A percentile compares a stretch with the other conserved stretches of the same genome.
Evolutionary conservation across 768 basidiomycete species (phyloP).

Genomic region (Terana coerulea): DNA sequence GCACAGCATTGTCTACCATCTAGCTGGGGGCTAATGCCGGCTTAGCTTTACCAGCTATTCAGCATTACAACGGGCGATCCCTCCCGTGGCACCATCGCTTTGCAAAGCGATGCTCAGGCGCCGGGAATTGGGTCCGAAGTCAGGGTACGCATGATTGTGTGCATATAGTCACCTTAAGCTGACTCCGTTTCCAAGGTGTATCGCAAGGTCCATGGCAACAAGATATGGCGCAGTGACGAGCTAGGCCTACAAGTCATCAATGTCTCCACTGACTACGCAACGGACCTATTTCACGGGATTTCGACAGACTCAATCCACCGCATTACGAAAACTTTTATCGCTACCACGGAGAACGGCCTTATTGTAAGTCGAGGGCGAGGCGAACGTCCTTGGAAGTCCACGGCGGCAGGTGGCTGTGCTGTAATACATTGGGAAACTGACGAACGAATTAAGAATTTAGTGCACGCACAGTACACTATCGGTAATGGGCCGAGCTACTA

Average conservation of each 20-base stretch:
- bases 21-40: not conserved
- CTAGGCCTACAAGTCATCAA: not conserved
- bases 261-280: not conserved
- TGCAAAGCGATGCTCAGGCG: conserved; percentile 49
- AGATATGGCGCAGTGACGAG: not conserved
- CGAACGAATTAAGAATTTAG: too few relatives aligned
- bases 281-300: too few relatives aligned
- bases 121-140: conserved; percentile 48
- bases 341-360: conserved; percentile 12
- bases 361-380: conserved; percentile 5
- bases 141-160: conserved; percentile 34
- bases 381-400: conserved; percentile 7
- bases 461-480: too few relatives aligned
- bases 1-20: conserved; percentile 11
- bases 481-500: too few relatives aligned
- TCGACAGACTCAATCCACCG: not conserved
- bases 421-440: not conserved
- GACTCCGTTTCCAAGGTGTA: conserved; percentile 3
- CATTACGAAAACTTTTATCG: conserved; percentile 2
- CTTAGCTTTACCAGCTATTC: conserved; percentile 44
- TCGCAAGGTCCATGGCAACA: not conserved
- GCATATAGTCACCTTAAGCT: not conserved
- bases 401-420: not conserved
- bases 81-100: conserved; percentile 60
- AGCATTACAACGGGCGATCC: conserved; percentile 70